These are phyloP conservation scores for Penicillium verrucosum DNA, from an alignment of 2,329 filamentous ascomycete genomes.

Conservation along the genomic window DNA sequence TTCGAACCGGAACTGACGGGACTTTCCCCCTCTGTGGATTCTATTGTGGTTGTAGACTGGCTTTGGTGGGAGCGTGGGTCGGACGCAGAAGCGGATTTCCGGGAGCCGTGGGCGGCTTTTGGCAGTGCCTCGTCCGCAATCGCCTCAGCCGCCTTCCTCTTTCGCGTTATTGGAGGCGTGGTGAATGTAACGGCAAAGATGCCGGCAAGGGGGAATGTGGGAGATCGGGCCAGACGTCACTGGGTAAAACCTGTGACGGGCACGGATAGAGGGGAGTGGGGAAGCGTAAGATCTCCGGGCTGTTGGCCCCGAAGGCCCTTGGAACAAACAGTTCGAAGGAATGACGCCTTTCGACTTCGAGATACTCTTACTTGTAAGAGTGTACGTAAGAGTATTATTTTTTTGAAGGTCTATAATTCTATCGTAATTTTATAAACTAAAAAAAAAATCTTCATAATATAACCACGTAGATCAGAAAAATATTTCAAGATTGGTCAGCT, in stretches of 20 bases:
- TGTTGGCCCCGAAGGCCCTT: not conserved
- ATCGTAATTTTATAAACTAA: not conserved
- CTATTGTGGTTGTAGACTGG: constrained; percentile 12
- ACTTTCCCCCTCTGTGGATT: constrained; percentile 17
- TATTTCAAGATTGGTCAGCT: not conserved
- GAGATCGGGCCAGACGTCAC: constrained; percentile 3
- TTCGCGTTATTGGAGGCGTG: constrained; percentile 53
- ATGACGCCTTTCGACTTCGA: not conserved
- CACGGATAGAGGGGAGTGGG: constrained; percentile 8
- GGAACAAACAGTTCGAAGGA: not conserved
- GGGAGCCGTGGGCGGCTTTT: constrained; percentile 28
- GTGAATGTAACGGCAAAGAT: constrained; percentile 37
- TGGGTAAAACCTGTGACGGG: constrained; percentile 6
- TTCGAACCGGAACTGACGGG: constrained; percentile 17
- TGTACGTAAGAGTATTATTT: too few species aligned
- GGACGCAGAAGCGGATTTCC: constrained; percentile 25
- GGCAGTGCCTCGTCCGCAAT: constrained; percentile 25
- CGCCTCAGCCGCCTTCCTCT: constrained; percentile 53
- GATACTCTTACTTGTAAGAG: not conserved
- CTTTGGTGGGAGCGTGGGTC: constrained; percentile 28
- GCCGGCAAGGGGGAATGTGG: constrained; percentile 5
- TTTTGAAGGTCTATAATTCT: not conserved
- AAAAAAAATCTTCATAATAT: too few species aligned
- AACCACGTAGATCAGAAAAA: not conserved
- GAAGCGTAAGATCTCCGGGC: constrained; percentile 2